phyloP scores from a whole-genome alignment of 805 yeast species.

The Ascoidea tarda region DNA sequence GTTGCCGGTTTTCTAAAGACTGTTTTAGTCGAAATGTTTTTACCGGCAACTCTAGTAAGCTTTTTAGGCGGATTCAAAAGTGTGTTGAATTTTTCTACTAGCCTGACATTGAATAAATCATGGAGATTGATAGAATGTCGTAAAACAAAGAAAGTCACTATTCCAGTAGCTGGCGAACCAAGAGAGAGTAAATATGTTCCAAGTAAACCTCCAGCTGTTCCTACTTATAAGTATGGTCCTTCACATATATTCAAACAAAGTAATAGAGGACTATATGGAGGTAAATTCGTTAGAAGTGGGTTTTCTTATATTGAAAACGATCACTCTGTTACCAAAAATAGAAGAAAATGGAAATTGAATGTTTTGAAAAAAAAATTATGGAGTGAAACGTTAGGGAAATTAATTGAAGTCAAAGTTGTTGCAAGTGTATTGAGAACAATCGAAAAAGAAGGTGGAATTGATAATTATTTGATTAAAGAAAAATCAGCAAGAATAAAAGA shows the following conservation, averaged over 20 bases:
- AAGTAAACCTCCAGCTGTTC: slow-evolving; percentile 27
- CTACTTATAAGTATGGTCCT: slow-evolving; percentile 70
- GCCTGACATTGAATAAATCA: slow-evolving; percentile 13
- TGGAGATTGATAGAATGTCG: slow-evolving; percentile 35
- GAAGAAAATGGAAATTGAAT: slow-evolving; percentile 73
- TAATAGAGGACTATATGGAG: slow-evolving; percentile 85
- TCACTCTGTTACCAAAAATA: slow-evolving; percentile 46
- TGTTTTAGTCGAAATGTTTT: background rate
- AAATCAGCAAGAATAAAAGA: slow-evolving; percentile 85
- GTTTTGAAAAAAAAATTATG: slow-evolving; percentile 62
- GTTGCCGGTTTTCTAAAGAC: too few relatives aligned
- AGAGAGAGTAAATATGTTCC: slow-evolving; percentile 33
- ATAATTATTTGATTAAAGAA: slow-evolving; percentile 74
- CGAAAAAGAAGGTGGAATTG: slow-evolving; percentile 90
- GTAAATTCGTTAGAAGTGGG: slow-evolving; percentile 65
- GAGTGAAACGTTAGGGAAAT: slow-evolving; percentile 62
- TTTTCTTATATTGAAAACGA: slow-evolving; percentile 58
- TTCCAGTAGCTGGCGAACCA: slow-evolving; percentile 38
- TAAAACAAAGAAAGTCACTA: slow-evolving; percentile 27
- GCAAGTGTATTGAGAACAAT: slow-evolving; percentile 78
- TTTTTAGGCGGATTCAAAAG: slow-evolving; percentile 9
- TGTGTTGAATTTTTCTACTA: slow-evolving; percentile 7
- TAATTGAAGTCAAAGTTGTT: slow-evolving; percentile 47
- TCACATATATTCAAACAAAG: slow-evolving; percentile 69
- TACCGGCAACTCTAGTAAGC: background rate